phyloP scores from a whole-genome alignment of 345 rosid genomes.

The Moricandia moricandioides region DNA sequence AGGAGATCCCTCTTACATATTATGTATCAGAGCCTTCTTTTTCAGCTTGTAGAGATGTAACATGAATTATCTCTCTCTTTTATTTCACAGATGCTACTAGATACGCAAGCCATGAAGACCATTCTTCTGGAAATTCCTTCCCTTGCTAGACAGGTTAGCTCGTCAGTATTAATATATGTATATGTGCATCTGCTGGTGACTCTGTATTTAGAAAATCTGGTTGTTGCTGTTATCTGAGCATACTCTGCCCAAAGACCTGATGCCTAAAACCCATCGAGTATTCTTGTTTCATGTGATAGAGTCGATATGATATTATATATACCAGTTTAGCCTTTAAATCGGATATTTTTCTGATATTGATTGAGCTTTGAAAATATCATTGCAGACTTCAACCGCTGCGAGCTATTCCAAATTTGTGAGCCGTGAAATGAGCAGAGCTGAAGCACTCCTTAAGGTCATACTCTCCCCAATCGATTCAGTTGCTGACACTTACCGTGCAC shows the following conservation, averaged over 20 bases:
- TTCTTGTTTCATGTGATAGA: background rate
- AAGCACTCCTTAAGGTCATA: constrained; percentile 98
- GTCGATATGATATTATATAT: background rate
- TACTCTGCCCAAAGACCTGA: background rate
- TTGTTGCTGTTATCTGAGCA: background rate
- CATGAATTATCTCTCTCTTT: constrained; percentile 4
- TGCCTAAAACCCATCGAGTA: background rate
- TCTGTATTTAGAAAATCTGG: background rate
- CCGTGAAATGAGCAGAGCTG: constrained; percentile 99
- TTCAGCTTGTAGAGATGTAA: constrained; percentile 8
- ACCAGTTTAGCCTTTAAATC: background rate
- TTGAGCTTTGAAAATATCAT: background rate
- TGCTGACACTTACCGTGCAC: constrained; percentile 91
- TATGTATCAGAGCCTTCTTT: constrained; percentile 8
- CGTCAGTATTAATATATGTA: constrained; percentile 10
- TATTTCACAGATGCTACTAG: constrained; percentile 83
- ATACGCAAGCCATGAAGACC: constrained; percentile 95
- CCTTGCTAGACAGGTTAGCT: constrained; percentile 85
- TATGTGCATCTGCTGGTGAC: background rate
- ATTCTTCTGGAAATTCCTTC: constrained; percentile 93
- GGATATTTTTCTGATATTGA: background rate
- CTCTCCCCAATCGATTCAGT: constrained; percentile 95
- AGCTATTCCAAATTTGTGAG: constrained; percentile 91
- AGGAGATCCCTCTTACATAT: background rate
- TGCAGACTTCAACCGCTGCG: constrained; percentile 78